A percentile compares a stretch with the other conserved stretches of the same genome.
Conservation (phyloP, 2,329 filamentous ascomycete species). For the Botrytis fragariae region DNA sequence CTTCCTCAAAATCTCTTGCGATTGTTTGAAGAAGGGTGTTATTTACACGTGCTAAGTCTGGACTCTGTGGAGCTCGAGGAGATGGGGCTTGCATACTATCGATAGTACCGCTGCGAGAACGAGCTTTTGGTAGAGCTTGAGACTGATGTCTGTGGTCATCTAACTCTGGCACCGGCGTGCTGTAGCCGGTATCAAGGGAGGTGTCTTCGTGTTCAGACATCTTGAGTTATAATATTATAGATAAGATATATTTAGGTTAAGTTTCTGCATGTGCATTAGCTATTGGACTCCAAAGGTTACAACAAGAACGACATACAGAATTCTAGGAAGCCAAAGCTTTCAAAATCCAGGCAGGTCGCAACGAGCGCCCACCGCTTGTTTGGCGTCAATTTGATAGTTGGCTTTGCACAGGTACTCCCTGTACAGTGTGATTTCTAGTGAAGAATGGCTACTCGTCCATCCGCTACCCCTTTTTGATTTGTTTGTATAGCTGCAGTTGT, state of each 20-base stretch:
- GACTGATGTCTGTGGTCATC: slow-evolving; percentile 81
- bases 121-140: slow-evolving; percentile 56
- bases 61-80: slow-evolving; percentile 23
- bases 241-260: slow-evolving; percentile 27
- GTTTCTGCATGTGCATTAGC: slow-evolving; percentile 24
- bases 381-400: slow-evolving; percentile 50
- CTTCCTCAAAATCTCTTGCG: slow-evolving; percentile 83
- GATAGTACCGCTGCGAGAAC: slow-evolving; percentile 68
- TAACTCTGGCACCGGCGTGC: slow-evolving; percentile 73
- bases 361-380: slow-evolving; percentile 51
- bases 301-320: slow-evolving; percentile 5
- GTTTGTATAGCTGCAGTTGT: slow-evolving; percentile 21
- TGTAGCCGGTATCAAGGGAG: slow-evolving; percentile 61
- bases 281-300: not conserved
- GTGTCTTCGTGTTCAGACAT: slow-evolving; percentile 68
- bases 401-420: slow-evolving; percentile 40
- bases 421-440: slow-evolving; percentile 31
- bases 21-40: slow-evolving; percentile 45
- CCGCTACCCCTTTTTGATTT: slow-evolving; percentile 24
- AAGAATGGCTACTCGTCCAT: slow-evolving; percentile 26
- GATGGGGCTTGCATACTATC: slow-evolving; percentile 63
- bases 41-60: slow-evolving; percentile 43
- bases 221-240: slow-evolving; percentile 43
- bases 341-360: slow-evolving; percentile 47
- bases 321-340: slow-evolving; percentile 26